phyloP scores from a whole-genome alignment of 768 basidiomycete species.

The Brasilioporus rufonigricans region DNA sequence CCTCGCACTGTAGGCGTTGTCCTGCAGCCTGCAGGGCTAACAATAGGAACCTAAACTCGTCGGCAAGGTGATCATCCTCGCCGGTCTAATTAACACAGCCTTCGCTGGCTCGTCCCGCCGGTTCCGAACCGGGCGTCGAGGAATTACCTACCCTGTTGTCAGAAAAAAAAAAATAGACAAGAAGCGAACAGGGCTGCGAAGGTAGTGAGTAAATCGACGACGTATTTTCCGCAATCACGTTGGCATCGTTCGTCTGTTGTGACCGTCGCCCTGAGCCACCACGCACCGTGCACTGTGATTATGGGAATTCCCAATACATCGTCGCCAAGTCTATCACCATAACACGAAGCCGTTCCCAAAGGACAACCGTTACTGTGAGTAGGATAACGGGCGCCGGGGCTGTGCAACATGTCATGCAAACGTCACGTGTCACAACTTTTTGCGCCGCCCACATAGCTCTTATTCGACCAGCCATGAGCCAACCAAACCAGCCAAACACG shows the following conservation, averaged over 20 bases:
- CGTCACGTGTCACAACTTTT: conserved; percentile 13
- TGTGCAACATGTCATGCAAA: conserved; percentile 2
- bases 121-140: conserved; percentile 16
- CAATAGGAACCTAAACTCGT: conserved; percentile 48
- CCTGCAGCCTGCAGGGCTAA: conserved; percentile 30
- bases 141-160: background rate
- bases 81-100: conserved; percentile 20
- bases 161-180: background rate
- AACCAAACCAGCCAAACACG: conserved; percentile 32
- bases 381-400: background rate
- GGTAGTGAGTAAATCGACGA: background rate
- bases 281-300: conserved; percentile 11
- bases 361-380: background rate
- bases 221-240: background rate
- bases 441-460: background rate
- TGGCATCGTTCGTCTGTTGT: background rate
- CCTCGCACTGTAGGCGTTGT: conserved; percentile 25
- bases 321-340: conserved; percentile 13
- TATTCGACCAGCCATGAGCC: conserved; percentile 35
- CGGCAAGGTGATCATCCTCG: conserved; percentile 56
- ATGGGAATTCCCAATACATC: conserved; percentile 11
- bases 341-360: background rate
- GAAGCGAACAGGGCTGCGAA: background rate
- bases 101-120: conserved; percentile 13
- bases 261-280: conserved; percentile 13